Base-by-base conservation (phyloP, 176 grass and related monocot genomes). In the Paspalum vaginatum region DNA sequence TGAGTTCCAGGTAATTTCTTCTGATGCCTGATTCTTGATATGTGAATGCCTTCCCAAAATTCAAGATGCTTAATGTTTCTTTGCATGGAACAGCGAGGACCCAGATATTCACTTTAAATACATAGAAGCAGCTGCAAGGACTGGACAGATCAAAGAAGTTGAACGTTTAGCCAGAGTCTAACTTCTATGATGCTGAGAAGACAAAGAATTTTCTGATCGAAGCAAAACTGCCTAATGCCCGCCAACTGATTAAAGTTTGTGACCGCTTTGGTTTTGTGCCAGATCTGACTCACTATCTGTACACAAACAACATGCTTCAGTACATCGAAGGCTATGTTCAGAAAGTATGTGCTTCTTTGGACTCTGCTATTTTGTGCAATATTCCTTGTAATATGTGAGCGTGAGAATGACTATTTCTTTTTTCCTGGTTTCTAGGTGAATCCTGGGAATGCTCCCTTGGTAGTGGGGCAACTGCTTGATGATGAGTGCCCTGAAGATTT, bases 401-500 rank as follows among this genome's bases (percentile, higher is more conserved):
- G 74, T 81, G 62, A 75, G 11, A 68, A 46, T 87, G 49, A 27
- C 6, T 48, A 14, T 81, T 85, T 79, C 49, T 56, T 63, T 71
- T 32, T 17, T 20, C n/a, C 66, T 81, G 18, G 9, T 86, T 57
- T 76, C 75, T 89, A 97, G 94, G 94, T 97, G 67, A 97, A 97
- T 72, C 94, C 94, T 84, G 86, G 85, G n/a, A 97, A 97, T 86
- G 92, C 94, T 44, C 91, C 94, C 2, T 89, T 94, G 85, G 94
- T 94, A 42, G 89, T 97, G 41, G 94, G 94, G 7, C 94, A 97
- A 80, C 89, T 97, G 20, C 78, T 97, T 61, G 94, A 97, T 88
- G 94, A 94, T 60, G 94, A 92, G 50, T 97, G 94, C 72, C 94
- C 94, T 63, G 94, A 97, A 91, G 94, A 97, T 89, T 97, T 97